Conservation (phyloP, 257 asterid species). For the Nicotiana benthamiana region DNA sequence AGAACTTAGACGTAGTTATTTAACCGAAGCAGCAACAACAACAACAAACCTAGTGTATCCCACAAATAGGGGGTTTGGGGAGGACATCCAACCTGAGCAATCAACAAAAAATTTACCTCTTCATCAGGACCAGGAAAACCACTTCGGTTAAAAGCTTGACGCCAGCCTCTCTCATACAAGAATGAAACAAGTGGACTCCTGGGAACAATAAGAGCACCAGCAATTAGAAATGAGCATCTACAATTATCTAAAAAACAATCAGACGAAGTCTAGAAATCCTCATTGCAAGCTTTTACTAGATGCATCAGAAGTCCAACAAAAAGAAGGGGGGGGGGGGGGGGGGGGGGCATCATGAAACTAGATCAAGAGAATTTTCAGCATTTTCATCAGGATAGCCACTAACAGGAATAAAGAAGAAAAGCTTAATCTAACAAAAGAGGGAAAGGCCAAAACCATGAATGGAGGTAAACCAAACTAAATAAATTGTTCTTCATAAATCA, state of each 20-base stretch:
- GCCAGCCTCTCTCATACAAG: slow-evolving; percentile 98
- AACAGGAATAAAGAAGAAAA: not conserved
- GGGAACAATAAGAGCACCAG: slow-evolving; percentile 10
- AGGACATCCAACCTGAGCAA: slow-evolving; percentile 6
- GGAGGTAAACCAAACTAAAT: not conserved
- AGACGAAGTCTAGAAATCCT: not conserved
- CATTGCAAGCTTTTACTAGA: not conserved
- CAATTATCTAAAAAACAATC: not conserved
- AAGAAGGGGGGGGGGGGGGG: not conserved
- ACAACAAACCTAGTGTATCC: too few relatives aligned
- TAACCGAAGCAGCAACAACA: too few relatives aligned
- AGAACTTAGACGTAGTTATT: not conserved
- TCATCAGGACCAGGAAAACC: slow-evolving; percentile 98
- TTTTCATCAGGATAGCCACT: not conserved
- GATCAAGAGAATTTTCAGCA: not conserved
- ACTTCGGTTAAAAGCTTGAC: slow-evolving; percentile 70
- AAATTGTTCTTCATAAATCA: not conserved
- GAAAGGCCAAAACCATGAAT: not conserved
- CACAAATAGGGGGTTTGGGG: too few relatives aligned
- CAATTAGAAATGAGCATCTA: slow-evolving; percentile 14
- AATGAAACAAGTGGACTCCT: slow-evolving; percentile 97
- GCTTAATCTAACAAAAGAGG: not conserved
- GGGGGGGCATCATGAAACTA: not conserved
- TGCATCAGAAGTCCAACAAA: not conserved
- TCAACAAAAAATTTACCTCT: slow-evolving; percentile 52